Conservation (phyloP, 495 filamentous ascomycete species). For the Haplographium delicatum region DNA sequence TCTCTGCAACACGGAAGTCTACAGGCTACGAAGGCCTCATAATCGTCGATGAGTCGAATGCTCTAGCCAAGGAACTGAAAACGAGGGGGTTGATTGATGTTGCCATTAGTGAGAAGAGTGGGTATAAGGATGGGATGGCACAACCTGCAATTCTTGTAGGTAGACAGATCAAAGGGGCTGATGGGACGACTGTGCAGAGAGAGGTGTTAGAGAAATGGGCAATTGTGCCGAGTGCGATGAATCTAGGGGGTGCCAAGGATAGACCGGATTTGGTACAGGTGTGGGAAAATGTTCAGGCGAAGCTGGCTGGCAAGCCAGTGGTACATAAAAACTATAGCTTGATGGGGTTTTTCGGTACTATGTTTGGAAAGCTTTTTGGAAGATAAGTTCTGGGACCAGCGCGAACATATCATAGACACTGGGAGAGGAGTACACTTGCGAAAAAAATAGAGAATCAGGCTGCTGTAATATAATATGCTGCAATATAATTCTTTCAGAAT, state of each 20-base stretch:
- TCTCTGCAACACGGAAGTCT: too few relatives aligned
- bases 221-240: conserved; percentile 18
- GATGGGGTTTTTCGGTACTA: too few relatives aligned
- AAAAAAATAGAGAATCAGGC: too few relatives aligned
- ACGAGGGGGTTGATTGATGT: conserved; percentile 16
- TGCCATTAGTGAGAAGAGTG: conserved; percentile 21
- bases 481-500: too few relatives aligned
- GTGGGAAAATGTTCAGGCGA: conserved; percentile 22
- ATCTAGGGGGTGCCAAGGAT: conserved; percentile 23
- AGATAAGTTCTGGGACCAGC: too few relatives aligned
- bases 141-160: conserved; percentile 25
- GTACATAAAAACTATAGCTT: conserved; percentile 10
- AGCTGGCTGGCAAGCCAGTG: conserved; percentile 12
- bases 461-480: too few relatives aligned
- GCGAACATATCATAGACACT: too few relatives aligned
- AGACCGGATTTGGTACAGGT: conserved; percentile 18
- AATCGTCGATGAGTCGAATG: conserved; percentile 16
- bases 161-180: neutral
- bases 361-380: too few relatives aligned
- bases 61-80: conserved; percentile 11
- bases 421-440: too few relatives aligned
- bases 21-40: conserved; percentile 15
- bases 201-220: conserved; percentile 23
- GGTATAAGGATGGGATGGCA: conserved; percentile 23
- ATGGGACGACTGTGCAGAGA: too few relatives aligned